These are phyloP conservation scores for Leishmania aethiopica DNA, from an alignment of 208 protist species.

Conservation along the genomic window DNA sequence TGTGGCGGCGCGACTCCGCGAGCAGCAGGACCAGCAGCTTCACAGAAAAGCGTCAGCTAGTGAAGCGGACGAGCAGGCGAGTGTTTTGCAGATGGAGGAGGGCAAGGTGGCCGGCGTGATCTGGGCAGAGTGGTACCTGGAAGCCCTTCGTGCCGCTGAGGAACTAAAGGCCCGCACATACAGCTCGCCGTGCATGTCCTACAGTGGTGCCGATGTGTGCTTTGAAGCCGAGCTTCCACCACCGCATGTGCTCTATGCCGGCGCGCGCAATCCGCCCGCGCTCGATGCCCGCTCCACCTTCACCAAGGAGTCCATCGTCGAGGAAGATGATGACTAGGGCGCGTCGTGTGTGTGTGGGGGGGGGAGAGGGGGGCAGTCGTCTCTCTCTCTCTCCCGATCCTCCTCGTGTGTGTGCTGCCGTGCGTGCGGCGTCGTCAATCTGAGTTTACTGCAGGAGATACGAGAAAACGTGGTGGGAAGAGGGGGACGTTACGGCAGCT, in stretches of 20 bases:
- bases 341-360: not conserved
- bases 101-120: conserved; percentile 15
- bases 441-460: not conserved
- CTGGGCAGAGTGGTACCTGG: conserved; percentile 65
- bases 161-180: conserved; percentile 4
- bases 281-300: conserved; percentile 81
- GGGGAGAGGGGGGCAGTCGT: not conserved
- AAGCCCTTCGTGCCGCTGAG: conserved; percentile 30
- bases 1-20: conserved; percentile 12
- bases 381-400: not conserved
- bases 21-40: conserved; percentile 30
- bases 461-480: not conserved
- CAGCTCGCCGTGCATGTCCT: not conserved
- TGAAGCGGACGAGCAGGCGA: not conserved
- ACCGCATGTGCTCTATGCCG: conserved; percentile 69
- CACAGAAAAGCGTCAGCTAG: not conserved
- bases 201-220: not conserved
- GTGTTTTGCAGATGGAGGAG: conserved; percentile 11
- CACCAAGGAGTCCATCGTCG: conserved; percentile 85
- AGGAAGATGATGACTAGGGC: conserved; percentile 85
- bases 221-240: conserved; percentile 33
- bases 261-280: conserved; percentile 76
- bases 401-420: not conserved
- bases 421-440: not conserved
- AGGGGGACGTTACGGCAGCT: too few species aligned